A percentile compares a stretch with the other conserved stretches of the same genome.
phyloP scores from a whole-genome alignment of 2,329 filamentous ascomycete species.

The Cladosporium cucumerinum region DNA sequence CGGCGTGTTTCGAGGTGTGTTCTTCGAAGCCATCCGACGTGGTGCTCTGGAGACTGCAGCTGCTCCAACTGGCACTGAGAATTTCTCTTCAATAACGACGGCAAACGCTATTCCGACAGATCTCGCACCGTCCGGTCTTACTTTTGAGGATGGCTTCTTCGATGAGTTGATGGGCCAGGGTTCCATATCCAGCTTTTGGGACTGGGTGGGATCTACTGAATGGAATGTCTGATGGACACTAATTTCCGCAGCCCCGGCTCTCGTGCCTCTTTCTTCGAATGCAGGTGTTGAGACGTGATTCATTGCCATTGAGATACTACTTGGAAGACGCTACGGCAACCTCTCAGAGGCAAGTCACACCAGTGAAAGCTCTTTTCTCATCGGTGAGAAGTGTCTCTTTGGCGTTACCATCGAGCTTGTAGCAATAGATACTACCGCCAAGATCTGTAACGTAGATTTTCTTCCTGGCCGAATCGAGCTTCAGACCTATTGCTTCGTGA shows the following conservation, averaged over 20 bases:
- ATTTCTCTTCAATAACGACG: not conserved
- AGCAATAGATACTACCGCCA: slow-evolving; percentile 39
- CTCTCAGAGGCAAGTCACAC: not conserved
- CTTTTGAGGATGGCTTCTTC: not conserved
- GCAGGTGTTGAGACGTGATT: not conserved
- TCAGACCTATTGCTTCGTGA: slow-evolving; percentile 49
- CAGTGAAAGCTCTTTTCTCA: slow-evolving; percentile 10
- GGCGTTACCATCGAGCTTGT: not conserved
- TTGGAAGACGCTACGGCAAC: not conserved
- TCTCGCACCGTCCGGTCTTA: not conserved
- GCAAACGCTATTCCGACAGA: not conserved
- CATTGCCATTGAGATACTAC: not conserved
- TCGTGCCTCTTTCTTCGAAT: not conserved
- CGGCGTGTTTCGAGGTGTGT: not conserved
- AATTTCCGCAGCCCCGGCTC: no score
- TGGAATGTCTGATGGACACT: not conserved
- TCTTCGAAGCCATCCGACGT: not conserved
- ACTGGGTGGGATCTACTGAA: slow-evolving; percentile 5
- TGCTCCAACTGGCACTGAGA: not conserved
- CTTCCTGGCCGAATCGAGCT: slow-evolving; percentile 27
- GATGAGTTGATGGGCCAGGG: slow-evolving; percentile 3
- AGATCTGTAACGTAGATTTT: slow-evolving; percentile 43
- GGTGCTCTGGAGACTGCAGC: not conserved
- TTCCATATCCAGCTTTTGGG: slow-evolving; percentile 7
- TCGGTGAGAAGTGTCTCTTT: not conserved